Conservation (phyloP, 345 rosid genomes). For the Euclidium syriacum region DNA sequence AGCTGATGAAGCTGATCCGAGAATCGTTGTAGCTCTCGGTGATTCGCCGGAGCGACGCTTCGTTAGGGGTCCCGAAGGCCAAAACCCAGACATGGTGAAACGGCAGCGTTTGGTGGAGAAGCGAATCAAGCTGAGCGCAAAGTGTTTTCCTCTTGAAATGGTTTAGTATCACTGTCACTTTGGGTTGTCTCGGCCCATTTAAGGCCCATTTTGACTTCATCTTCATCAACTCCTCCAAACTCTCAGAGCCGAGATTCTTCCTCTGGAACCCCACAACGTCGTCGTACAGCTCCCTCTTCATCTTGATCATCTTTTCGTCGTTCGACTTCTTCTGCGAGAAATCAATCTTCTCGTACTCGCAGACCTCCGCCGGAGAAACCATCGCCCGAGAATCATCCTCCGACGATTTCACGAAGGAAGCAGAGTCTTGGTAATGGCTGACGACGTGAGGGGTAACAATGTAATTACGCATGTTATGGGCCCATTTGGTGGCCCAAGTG, state of each 20-base stretch:
- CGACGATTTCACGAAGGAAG: slow-evolving; percentile 33
- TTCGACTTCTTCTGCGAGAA: slow-evolving; percentile 84
- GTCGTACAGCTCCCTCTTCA: slow-evolving; percentile 66
- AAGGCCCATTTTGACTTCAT: slow-evolving; percentile 87
- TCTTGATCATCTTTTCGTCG: slow-evolving; percentile 67
- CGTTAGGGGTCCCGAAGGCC: slow-evolving; percentile 89
- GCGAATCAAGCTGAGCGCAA: slow-evolving; percentile 82
- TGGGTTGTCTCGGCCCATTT: slow-evolving; percentile 54
- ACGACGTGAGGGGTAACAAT: slow-evolving; percentile 62
- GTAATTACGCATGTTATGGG: slow-evolving; percentile 63
- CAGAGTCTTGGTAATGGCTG: slow-evolving; percentile 53
- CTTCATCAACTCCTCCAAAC: slow-evolving; percentile 58
- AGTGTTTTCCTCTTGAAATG: slow-evolving; percentile 97
- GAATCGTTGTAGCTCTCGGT: slow-evolving; percentile 78
- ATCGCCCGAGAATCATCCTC: slow-evolving; percentile 13
- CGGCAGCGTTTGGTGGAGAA: slow-evolving; percentile 84
- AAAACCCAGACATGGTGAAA: slow-evolving; percentile 94
- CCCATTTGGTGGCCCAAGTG: slow-evolving; percentile 80
- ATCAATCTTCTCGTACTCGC: slow-evolving; percentile 88
- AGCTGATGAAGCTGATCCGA: slow-evolving; percentile 85
- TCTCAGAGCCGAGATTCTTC: slow-evolving; percentile 60
- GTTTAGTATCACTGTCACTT: slow-evolving; percentile 78
- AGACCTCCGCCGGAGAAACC: slow-evolving; percentile 45
- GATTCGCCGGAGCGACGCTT: slow-evolving; percentile 57
- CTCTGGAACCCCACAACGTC: slow-evolving; percentile 59